phyloP scores from a whole-genome alignment of 2,329 filamentous ascomycete species.

The Cladosporium colombiae region DNA sequence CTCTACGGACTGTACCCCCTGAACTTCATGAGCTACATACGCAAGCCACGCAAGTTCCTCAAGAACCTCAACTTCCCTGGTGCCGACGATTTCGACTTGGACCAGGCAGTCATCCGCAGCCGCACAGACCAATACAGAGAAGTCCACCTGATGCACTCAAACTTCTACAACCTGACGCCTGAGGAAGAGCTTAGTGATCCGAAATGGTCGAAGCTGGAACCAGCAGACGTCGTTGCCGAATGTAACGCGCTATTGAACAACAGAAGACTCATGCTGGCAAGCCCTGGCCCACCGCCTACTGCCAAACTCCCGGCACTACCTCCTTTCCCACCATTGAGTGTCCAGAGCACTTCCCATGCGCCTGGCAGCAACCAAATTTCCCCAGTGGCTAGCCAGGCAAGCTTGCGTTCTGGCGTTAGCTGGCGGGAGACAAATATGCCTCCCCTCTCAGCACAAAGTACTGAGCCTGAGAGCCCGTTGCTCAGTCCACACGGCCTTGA shows the following conservation, averaged over 20 bases:
- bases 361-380: conserved; percentile 32
- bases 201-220: conserved; percentile 77
- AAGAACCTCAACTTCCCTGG: conserved; percentile 70
- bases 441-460: conserved; percentile 41
- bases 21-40: conserved; percentile 83
- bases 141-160: conserved; percentile 76
- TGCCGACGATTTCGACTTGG: conserved; percentile 73
- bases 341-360: background rate
- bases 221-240: conserved; percentile 76
- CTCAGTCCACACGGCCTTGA: conserved; percentile 48
- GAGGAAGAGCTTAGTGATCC: conserved; percentile 79
- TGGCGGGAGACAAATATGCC: conserved; percentile 60
- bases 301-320: conserved; percentile 50
- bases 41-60: conserved; percentile 77
- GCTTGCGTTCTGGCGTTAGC: conserved; percentile 41
- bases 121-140: conserved; percentile 74
- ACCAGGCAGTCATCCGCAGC: conserved; percentile 74
- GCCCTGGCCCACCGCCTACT: conserved; percentile 51
- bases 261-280: conserved; percentile 42
- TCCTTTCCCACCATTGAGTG: conserved; percentile 35
- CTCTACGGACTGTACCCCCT: conserved; percentile 81
- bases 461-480: conserved; percentile 61
- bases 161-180: conserved; percentile 76
- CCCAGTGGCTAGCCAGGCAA: conserved; percentile 34
- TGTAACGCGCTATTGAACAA: conserved; percentile 69